Percentiles rank a stretch among this genome's conserved stretches.
These are phyloP conservation scores for Lepiota brunneoincarnata DNA, from an alignment of 768 basidiomycete species.

Conservation along the genomic window DNA sequence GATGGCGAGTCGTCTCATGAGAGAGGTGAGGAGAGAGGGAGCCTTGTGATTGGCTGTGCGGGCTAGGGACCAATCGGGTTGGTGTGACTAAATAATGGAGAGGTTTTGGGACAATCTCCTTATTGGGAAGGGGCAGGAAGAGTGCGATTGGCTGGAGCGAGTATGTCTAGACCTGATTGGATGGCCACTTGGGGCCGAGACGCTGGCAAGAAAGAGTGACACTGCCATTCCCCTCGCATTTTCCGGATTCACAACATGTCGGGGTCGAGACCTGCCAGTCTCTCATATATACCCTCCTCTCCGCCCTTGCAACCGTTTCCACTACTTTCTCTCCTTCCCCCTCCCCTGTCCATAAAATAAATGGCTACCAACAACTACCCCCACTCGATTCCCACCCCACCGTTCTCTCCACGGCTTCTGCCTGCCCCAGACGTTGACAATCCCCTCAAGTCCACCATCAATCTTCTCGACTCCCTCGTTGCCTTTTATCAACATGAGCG, in stretches of 20 bases:
- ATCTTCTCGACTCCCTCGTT: constrained; percentile 62
- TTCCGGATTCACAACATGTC: constrained; percentile 17
- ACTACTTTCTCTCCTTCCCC: constrained; percentile 5
- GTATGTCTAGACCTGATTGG: constrained; percentile 16
- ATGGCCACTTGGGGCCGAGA: constrained; percentile 7
- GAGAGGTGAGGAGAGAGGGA: constrained; percentile 5
- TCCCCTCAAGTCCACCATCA: constrained; percentile 45
- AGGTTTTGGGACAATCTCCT: too few species aligned
- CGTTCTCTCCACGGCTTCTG: constrained; percentile 29
- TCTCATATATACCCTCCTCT: constrained; percentile 13
- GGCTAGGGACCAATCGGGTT: not conserved
- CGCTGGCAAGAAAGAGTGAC: constrained; percentile 2
- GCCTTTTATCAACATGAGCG: constrained; percentile 70
- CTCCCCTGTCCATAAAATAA: constrained; percentile 19
- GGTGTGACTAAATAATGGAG: not conserved
- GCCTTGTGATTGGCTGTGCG: constrained; percentile 20
- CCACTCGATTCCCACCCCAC: constrained; percentile 32
- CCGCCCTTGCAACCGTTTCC: not conserved
- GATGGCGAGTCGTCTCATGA: constrained; percentile 14
- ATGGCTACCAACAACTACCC: constrained; percentile 24
- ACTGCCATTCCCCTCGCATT: constrained; percentile 5
- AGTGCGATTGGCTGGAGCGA: not conserved
- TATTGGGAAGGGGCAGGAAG: too few species aligned
- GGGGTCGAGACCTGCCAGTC: constrained; percentile 13
- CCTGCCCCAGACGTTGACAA: constrained; percentile 22